Evolutionary conservation across 345 rosid genomes (phyloP).

Genomic region (Euphorbia pulcherrima): DNA sequence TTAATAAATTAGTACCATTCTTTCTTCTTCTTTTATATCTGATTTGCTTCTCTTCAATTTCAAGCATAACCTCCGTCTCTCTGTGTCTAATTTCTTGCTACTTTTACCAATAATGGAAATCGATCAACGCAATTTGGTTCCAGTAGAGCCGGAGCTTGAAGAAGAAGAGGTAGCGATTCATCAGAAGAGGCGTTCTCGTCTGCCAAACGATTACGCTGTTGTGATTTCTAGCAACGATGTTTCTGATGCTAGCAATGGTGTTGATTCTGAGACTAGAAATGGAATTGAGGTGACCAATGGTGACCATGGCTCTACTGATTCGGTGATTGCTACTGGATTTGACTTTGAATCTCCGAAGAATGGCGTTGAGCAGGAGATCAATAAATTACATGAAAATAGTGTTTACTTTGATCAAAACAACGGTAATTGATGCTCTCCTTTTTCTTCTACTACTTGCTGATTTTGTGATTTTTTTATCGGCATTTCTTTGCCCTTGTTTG

Average conservation of each 20-base stretch:
- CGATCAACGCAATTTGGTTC: neutral
- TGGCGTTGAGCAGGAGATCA: neutral
- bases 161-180: constrained; percentile 13
- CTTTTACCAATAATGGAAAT: neutral
- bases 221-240: neutral
- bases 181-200: constrained; percentile 11
- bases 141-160: constrained; percentile 11
- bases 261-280: too few relatives aligned
- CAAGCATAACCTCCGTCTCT: neutral
- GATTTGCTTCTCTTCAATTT: neutral
- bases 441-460: neutral
- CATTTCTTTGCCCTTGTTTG: neutral
- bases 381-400: neutral
- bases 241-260: too few relatives aligned
- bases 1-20: too few relatives aligned
- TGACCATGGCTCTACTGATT: neutral
- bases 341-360: neutral
- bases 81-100: too few relatives aligned
- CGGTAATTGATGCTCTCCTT: constrained; percentile 16
- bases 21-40: too few relatives aligned
- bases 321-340: neutral
- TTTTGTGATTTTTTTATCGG: neutral
- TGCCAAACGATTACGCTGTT: neutral
- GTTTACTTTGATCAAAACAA: constrained; percentile 30
- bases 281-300: too few relatives aligned